Conservation (phyloP, 1,284 basidiomycete species). For the Waitea zeae region DNA sequence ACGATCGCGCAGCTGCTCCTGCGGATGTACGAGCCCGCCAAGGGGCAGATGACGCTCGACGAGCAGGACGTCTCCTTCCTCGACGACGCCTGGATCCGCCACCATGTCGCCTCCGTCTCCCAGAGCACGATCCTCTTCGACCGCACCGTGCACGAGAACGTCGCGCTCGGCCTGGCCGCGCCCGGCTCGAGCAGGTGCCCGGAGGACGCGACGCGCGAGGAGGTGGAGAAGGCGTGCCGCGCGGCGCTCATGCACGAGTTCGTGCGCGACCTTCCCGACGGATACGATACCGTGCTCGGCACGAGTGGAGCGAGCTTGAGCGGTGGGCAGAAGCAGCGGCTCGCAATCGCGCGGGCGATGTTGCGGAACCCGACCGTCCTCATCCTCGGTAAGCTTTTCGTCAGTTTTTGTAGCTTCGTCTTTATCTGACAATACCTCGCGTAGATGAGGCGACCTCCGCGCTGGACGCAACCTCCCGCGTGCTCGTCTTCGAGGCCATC, state of each 20-base stretch:
- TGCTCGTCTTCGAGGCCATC: slow-evolving; percentile 81
- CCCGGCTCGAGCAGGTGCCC: slow-evolving; percentile 21
- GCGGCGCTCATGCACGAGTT: slow-evolving; percentile 84
- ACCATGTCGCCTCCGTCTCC: slow-evolving; percentile 63
- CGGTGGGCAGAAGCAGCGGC: slow-evolving; percentile 86
- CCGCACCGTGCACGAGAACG: slow-evolving; percentile 75
- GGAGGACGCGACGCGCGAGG: slow-evolving; percentile 37
- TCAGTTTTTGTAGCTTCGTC: slow-evolving; percentile 2
- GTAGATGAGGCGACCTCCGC: slow-evolving; percentile 94
- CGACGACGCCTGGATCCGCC: slow-evolving; percentile 57
- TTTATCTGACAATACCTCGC: no score
- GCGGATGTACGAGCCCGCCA: slow-evolving; percentile 52
- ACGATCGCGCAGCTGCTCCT: slow-evolving; percentile 76
- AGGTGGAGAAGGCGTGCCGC: slow-evolving; percentile 73
- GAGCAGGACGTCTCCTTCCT: slow-evolving; percentile 65
- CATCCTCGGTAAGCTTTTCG: slow-evolving; percentile 72
- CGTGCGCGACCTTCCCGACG: slow-evolving; percentile 64
- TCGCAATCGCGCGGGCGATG: slow-evolving; percentile 82
- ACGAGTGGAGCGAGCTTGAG: slow-evolving; percentile 63
- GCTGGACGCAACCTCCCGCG: slow-evolving; percentile 76
- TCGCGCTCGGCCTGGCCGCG: slow-evolving; percentile 62
- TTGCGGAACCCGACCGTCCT: slow-evolving; percentile 81
- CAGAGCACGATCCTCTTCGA: slow-evolving; percentile 75
- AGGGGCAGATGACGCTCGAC: slow-evolving; percentile 62
- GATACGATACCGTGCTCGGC: slow-evolving; percentile 77